Base-by-base conservation (phyloP, 2,329 filamentous ascomycete genomes). In the Colletotrichum cuscutae region DNA sequence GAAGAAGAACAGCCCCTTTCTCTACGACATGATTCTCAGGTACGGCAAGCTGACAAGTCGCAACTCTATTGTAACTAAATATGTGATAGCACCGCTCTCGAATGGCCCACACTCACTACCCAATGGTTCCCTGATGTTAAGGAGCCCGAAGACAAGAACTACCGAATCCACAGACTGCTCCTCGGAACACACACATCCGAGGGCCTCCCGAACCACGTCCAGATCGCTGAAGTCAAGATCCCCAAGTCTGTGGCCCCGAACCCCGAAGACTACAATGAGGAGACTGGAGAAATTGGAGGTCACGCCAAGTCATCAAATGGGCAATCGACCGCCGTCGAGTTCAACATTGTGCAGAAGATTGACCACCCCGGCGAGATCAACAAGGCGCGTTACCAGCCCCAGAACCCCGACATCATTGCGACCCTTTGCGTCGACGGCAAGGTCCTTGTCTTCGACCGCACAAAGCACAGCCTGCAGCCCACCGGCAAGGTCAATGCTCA, bases 1-100 rank as follows among this genome's bases (percentile, higher is more conserved):
- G 97, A 99, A 99, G 89, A 99, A 99, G 88, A 99, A 99, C 84
- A 95, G 94, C 76, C 95, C 97, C 4, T 98, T 98, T 81, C 93
- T 99, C 78, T 99, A 99, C 83, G 97, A 99, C 82, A 94, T 98
- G 91, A 97, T 99, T 76, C 89, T 98, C 75, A 95, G 92, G 91
- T 92, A 83, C 76, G 37, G n/a, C 30, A 9, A 19, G 24, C 30
- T 58, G 11, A 4, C 76, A 67, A 3, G 11, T 30, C n/a, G 11
- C 63, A 24, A n/a, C 8, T 49, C 9, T 3, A 26, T 12, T 42
- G 30, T 19, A 8, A 22, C 26, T 68, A 22, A 52, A 79, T 28
- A 32, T 12, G 19, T 35, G 65, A 42, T 61, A 92, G 95, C 79
- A 97, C 95, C 76, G 97, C 97, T 53, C 87, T 99, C 71, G 95